These are phyloP conservation scores for Hericium rajendrae DNA, from an alignment of 768 basidiomycete genomes.

Conservation along the genomic window DNA sequence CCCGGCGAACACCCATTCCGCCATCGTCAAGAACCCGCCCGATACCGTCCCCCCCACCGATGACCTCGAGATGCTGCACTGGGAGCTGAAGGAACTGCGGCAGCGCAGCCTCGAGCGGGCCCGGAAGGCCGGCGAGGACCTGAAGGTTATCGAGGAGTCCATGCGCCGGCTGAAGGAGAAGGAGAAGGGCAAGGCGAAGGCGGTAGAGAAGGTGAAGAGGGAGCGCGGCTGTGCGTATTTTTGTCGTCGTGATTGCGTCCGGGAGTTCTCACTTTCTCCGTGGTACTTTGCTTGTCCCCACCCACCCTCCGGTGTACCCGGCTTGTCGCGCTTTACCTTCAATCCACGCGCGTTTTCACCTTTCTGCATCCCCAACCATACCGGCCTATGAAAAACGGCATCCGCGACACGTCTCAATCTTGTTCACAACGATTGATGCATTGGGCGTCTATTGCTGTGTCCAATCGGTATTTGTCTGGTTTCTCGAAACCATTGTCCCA, in stretches of 20 bases:
- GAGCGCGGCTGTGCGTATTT: constrained; percentile 66
- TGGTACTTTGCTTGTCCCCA: neutral
- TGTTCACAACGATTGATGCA: neutral
- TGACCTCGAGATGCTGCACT: constrained; percentile 57
- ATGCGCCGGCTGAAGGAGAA: constrained; percentile 71
- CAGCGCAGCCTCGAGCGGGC: constrained; percentile 49
- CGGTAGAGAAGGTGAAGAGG: constrained; percentile 60
- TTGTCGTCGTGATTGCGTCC: neutral
- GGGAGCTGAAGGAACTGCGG: constrained; percentile 48
- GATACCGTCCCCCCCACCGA: constrained; percentile 62
- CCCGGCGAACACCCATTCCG: constrained; percentile 43
- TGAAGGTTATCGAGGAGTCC: constrained; percentile 65
- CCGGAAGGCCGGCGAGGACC: constrained; percentile 69
- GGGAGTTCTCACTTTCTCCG: neutral
- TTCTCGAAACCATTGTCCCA: neutral
- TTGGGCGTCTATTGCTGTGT: neutral
- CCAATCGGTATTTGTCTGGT: neutral
- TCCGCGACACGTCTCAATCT: neutral
- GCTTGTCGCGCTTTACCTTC: neutral
- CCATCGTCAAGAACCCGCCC: constrained; percentile 52
- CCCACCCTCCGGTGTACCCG: neutral
- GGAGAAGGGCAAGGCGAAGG: constrained; percentile 62
- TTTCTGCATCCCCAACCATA: neutral
- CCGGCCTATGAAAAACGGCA: neutral
- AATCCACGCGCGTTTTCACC: neutral